phyloP scores from a whole-genome alignment of 306 rosid genomes.

The Pterocarpus macrocarpus region DNA sequence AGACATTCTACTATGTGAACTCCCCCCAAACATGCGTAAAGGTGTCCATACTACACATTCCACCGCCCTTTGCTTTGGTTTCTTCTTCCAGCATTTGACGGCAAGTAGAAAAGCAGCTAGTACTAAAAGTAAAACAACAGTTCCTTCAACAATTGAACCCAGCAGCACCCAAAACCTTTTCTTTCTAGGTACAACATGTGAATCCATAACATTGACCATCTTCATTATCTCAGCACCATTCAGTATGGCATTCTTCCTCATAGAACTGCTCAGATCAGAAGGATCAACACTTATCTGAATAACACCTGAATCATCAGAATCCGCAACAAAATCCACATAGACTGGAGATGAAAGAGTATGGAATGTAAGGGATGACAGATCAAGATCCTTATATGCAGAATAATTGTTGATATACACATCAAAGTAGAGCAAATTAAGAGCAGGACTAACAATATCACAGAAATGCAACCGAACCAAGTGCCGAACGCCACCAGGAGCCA shows the following conservation, averaged over 20 bases:
- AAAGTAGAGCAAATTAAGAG: conserved; percentile 70
- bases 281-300: conserved; percentile 80
- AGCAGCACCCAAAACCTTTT: conserved; percentile 59
- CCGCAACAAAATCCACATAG: conserved; percentile 77
- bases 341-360: conserved; percentile 73
- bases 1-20: conserved; percentile 80
- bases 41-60: conserved; percentile 89
- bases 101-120: conserved; percentile 55
- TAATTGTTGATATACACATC: conserved; percentile 76
- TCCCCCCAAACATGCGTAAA: conserved; percentile 70
- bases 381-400: conserved; percentile 73
- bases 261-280: conserved; percentile 70
- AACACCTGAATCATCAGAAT: conserved; percentile 65
- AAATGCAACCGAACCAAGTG: conserved; percentile 87
- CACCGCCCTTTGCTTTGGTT: conserved; percentile 54
- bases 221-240: conserved; percentile 95
- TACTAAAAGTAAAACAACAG: conserved; percentile 59
- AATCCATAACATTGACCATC: conserved; percentile 54
- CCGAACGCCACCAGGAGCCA: conserved; percentile 49
- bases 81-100: conserved; percentile 63
- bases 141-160: conserved; percentile 73
- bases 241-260: conserved; percentile 71
- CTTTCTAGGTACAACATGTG: conserved; percentile 39
- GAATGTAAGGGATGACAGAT: conserved; percentile 67
- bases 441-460: conserved; percentile 78